phyloP scores from a whole-genome alignment of 1,284 basidiomycete species.

The Ganoderma boninense region DNA sequence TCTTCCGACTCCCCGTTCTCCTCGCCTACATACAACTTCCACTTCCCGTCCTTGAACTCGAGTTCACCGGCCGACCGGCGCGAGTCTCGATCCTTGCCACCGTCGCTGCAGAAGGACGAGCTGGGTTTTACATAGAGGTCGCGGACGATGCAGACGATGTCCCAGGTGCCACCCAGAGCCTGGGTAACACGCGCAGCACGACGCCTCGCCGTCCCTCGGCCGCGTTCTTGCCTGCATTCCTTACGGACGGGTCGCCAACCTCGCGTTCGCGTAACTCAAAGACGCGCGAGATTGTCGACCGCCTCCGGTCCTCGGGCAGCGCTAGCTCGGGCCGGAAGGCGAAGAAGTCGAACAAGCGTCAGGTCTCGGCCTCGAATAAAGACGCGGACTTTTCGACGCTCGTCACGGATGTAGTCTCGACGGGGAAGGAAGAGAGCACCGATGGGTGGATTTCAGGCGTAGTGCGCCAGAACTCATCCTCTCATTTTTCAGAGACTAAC shows the following conservation, averaged over 20 bases:
- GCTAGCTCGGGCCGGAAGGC: conserved; percentile 34
- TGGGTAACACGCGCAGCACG: conserved; percentile 34
- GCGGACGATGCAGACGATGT: conserved; percentile 22
- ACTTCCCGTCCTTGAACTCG: conserved; percentile 41
- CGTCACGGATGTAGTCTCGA: not conserved
- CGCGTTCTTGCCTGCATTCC: conserved; percentile 38
- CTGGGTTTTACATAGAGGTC: conserved; percentile 42
- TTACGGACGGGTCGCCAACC: conserved; percentile 33
- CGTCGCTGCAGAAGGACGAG: conserved; percentile 42
- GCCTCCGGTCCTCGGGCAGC: conserved; percentile 36
- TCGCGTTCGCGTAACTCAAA: conserved; percentile 38
- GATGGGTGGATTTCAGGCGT: conserved; percentile 32
- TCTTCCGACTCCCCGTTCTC: conserved; percentile 36
- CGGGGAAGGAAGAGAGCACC: conserved; percentile 7
- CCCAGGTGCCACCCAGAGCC: conserved; percentile 26
- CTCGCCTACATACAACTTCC: conserved; percentile 42
- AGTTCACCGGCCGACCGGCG: conserved; percentile 34
- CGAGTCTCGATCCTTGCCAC: conserved; percentile 40
- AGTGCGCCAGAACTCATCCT: conserved; percentile 27
- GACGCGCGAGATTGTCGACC: conserved; percentile 45
- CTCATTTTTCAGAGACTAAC: conserved; percentile 24
- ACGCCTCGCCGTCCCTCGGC: conserved; percentile 39
- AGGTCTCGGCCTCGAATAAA: conserved; percentile 17
- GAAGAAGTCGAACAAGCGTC: conserved; percentile 26
- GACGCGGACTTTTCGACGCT: conserved; percentile 14